phyloP scores from a whole-genome alignment of 2,329 filamentous ascomycete species.

The Phyllosticta ampelicida region DNA sequence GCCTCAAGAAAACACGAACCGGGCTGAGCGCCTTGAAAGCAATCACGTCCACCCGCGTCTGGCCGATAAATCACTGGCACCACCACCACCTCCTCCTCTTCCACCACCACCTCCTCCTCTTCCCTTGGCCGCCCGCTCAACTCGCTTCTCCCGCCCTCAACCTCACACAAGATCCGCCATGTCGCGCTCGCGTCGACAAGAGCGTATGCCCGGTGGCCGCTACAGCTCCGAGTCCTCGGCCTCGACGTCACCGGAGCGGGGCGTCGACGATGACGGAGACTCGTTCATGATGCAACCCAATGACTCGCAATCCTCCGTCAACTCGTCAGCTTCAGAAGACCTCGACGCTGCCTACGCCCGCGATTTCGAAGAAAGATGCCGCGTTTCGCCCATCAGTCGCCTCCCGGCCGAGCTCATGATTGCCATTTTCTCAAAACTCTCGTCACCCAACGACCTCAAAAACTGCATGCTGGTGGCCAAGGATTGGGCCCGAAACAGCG shows the following conservation, averaged over 20 bases:
- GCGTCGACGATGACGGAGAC: conserved; percentile 84
- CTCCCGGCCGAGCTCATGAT: conserved; percentile 94
- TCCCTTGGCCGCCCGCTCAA: conserved; percentile 2
- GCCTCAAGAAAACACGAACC: not conserved
- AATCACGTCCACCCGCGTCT: not conserved
- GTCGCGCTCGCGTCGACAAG: conserved; percentile 23
- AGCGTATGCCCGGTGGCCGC: conserved; percentile 22
- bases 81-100: conserved; percentile 3
- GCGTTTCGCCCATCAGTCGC: conserved; percentile 67
- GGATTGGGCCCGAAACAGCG: conserved; percentile 83
- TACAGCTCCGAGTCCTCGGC: conserved; percentile 46
- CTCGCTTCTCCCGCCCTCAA: not conserved
- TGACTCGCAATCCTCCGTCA: conserved; percentile 86
- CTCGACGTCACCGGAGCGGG: conserved; percentile 62
- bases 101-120: conserved; percentile 6
- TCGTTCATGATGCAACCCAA: conserved; percentile 75
- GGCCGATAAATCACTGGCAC: not conserved
- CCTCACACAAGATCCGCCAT: conserved; percentile 13
- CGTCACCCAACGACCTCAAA: conserved; percentile 62
- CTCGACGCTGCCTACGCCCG: conserved; percentile 51
- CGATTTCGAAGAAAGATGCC: conserved; percentile 52
- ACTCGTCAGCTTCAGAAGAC: conserved; percentile 68
- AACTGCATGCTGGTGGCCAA: conserved; percentile 91
- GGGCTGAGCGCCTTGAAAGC: not conserved
- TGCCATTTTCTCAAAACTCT: conserved; percentile 77